Conservation (phyloP, 352 stramenopile species). For the Poterioochromonas sp. region DNA sequence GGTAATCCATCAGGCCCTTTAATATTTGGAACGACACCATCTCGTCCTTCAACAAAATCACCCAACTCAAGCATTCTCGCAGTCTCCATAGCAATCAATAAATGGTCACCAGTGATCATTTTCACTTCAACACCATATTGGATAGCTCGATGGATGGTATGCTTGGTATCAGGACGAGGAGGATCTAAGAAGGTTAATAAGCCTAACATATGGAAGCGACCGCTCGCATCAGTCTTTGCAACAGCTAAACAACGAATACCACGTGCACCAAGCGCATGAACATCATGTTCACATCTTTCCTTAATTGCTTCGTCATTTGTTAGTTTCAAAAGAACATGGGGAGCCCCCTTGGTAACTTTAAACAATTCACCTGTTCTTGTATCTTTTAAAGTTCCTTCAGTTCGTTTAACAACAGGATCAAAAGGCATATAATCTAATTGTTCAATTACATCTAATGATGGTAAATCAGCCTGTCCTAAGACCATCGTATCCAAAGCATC, state of each 20-base stretch:
- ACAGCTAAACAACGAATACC: slow-evolving; percentile 75
- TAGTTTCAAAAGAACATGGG: slow-evolving; percentile 75
- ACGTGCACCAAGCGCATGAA: slow-evolving; percentile 70
- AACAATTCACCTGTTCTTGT: slow-evolving; percentile 64
- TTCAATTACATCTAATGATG: background rate
- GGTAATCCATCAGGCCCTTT: slow-evolving; percentile 58
- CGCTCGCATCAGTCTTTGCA: slow-evolving; percentile 55
- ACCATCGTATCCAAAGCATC: slow-evolving; percentile 84
- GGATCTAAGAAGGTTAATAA: slow-evolving; percentile 77
- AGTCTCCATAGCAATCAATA: slow-evolving; percentile 69
- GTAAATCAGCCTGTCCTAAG: slow-evolving; percentile 46
- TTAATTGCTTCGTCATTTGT: no score
- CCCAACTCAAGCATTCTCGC: slow-evolving; percentile 74
- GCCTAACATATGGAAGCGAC: slow-evolving; percentile 78
- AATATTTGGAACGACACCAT: slow-evolving; percentile 47
- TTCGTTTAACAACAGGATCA: slow-evolving; percentile 64
- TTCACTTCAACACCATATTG: slow-evolving; percentile 68
- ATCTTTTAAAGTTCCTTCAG: slow-evolving; percentile 68
- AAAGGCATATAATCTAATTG: slow-evolving; percentile 39
- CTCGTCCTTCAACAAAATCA: slow-evolving; percentile 45
- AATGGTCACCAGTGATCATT: slow-evolving; percentile 76
- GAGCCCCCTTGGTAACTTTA: slow-evolving; percentile 83
- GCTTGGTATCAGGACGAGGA: slow-evolving; percentile 72
- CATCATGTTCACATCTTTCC: slow-evolving; percentile 62
- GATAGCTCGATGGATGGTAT: slow-evolving; percentile 67